Evolutionary conservation across 495 filamentous ascomycete genomes (phyloP).

Genomic region (Xylona heveae): DNA sequence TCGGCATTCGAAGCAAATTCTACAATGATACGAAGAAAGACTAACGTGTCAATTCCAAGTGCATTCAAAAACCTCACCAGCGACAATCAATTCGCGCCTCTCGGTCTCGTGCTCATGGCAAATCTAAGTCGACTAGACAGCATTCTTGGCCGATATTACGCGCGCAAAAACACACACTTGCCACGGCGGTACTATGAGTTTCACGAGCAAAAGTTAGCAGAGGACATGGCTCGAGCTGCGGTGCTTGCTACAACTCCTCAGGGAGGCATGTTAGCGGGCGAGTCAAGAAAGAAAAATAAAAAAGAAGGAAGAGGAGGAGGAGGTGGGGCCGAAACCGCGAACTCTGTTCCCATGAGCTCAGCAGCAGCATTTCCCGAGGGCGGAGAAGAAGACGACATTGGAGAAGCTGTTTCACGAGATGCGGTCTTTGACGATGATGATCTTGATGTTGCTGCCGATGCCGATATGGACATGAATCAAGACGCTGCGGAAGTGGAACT

Average conservation of each 20-base stretch:
- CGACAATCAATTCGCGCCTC: slow-evolving; percentile 51
- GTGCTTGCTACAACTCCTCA: not conserved
- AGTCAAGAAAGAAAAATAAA: not conserved
- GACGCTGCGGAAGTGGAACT: too few relatives aligned
- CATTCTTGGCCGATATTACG: slow-evolving; percentile 11
- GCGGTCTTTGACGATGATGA: too few relatives aligned
- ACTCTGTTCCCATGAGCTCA: not conserved
- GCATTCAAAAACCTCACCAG: slow-evolving; percentile 50
- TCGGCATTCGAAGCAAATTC: too few relatives aligned
- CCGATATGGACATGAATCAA: too few relatives aligned
- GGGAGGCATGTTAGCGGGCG: not conserved
- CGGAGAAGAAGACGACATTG: not conserved
- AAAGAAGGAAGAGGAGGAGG: not conserved
- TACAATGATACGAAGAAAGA: not conserved
- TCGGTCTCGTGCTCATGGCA: slow-evolving; percentile 58
- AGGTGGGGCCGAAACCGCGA: not conserved
- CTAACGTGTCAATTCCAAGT: slow-evolving; percentile 17
- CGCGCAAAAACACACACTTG: not conserved
- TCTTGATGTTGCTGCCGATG: too few relatives aligned
- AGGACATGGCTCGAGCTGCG: not conserved
- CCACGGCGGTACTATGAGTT: not conserved
- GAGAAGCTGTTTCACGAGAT: slow-evolving; percentile 1
- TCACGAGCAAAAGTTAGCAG: not conserved
- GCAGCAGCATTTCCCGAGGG: not conserved
- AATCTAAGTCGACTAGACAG: slow-evolving; percentile 35